Evolutionary conservation across 2,329 filamentous ascomycete genomes (phyloP).

Genomic region (Penicillium vulpinum): DNA sequence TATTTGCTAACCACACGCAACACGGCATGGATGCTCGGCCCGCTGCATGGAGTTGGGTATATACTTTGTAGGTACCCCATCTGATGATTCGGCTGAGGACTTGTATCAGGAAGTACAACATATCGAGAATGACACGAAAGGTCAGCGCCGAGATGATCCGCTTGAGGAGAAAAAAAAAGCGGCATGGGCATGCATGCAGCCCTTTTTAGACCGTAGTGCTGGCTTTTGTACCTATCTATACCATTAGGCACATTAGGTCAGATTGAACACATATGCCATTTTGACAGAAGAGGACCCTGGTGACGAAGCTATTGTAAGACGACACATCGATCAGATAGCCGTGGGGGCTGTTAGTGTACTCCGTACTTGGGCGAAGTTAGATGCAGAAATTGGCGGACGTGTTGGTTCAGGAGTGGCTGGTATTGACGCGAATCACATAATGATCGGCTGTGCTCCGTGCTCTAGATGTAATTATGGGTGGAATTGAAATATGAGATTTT

Average conservation of each 20-base stretch:
- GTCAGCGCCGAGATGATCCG: neutral
- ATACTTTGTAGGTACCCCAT: slow-evolving; percentile 13
- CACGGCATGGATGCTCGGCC: slow-evolving; percentile 23
- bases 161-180: neutral
- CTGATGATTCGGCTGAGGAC: slow-evolving; percentile 3
- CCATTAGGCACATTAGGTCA: neutral
- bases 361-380: neutral
- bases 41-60: slow-evolving; percentile 17
- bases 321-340: neutral
- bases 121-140: slow-evolving; percentile 5
- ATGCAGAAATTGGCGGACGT: slow-evolving; percentile 5
- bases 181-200: slow-evolving; percentile 16
- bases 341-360: neutral
- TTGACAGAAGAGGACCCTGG: neutral
- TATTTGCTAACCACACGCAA: slow-evolving; percentile 7
- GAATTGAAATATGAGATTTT: neutral
- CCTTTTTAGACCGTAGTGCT: slow-evolving; percentile 9
- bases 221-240: slow-evolving; percentile 1
- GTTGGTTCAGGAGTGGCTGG: slow-evolving; percentile 11
- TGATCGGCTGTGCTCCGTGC: slow-evolving; percentile 3
- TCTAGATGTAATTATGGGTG: neutral
- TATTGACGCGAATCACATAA: slow-evolving; percentile 8
- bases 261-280: neutral
- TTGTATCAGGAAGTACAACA: slow-evolving; percentile 9
- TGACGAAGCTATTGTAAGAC: neutral